Percentiles rank a stretch among this genome's conserved stretches.
Conservation (phyloP, 805 yeast genomes). For the Candida sanyiensis region DNA sequence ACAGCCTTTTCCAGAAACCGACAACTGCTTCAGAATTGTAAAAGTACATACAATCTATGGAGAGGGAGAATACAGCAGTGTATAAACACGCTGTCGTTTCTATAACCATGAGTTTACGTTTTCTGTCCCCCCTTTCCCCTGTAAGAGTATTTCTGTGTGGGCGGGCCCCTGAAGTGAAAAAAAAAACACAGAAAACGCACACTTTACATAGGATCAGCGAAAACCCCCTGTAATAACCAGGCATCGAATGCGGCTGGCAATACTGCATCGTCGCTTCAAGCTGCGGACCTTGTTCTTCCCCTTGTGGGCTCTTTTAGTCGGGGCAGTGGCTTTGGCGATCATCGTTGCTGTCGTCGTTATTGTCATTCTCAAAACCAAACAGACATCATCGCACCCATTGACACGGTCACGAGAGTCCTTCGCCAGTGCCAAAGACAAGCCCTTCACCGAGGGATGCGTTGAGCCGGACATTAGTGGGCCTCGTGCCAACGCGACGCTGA, state of each 20-base stretch:
- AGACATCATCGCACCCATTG: not conserved
- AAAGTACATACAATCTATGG: not conserved
- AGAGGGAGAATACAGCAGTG: too few species aligned
- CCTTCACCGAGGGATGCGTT: conserved; percentile 51
- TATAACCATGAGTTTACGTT: too few species aligned
- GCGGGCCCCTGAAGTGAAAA: too few species aligned
- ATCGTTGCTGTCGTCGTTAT: not conserved
- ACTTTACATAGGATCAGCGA: not conserved
- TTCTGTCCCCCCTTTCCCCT: too few species aligned
- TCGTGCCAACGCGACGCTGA: conserved; percentile 78
- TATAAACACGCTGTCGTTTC: too few species aligned
- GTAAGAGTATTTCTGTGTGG: too few species aligned
- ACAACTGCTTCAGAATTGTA: not conserved
- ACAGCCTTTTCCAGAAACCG: not conserved
- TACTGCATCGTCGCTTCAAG: conserved; percentile 4
- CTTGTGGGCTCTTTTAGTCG: conserved; percentile 1
- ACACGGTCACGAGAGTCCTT: conserved; percentile 2
- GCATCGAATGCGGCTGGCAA: conserved; percentile 5
- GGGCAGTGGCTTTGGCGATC: too few species aligned
- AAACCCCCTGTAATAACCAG: not conserved
- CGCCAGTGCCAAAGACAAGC: conserved; percentile 29
- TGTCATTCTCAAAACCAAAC: not conserved
- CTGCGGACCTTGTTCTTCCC: conserved; percentile 5
- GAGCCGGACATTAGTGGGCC: conserved; percentile 27
- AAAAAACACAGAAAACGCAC: not conserved